Evolutionary conservation across 2,329 filamentous ascomycete genomes (phyloP), one percentile per base, ranked within the genome.

Genomic region (Ophiocordyceps camponoti-rufipedis): DNA sequence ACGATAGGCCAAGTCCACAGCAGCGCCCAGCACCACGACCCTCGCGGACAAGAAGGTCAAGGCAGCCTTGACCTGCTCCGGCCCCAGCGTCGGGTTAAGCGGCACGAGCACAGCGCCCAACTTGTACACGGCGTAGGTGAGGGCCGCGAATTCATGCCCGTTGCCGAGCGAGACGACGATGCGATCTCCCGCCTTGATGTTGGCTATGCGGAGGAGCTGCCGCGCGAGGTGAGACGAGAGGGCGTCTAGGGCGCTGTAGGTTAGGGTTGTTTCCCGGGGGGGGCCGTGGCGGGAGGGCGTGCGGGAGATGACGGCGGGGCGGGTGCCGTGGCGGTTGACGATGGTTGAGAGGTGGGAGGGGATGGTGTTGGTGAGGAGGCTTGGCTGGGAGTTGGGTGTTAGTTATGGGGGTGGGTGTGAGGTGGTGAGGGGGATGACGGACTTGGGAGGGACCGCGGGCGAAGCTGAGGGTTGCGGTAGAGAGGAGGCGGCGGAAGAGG

Each of bases 61-160:
- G 0, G 88, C 89, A 3, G 85, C 74, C 5, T 76, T 69, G 9
- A 96, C 78, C 65, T 96, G 91, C 5, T 67, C 61, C 4, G 76
- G 70, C 53, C 86, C 94, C 68, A 96, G 96, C 2, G 78, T 81
- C 18, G 88, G 89, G 59, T 98, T 96, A 23, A 96, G 65, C 0
- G 89, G 91, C n/a, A 94, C 88, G 50, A 96, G 68, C 44, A 96
- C 76, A 23, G 85, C 89, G n/a, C 91, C 91, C 10, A 96, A 72
- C 62, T 96, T 96, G 68, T 89, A 94, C 46, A 91, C 62, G 1
- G 88, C 88, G 62, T 96, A 96, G 6, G 82, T 89, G 18, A 91
- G 72, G 44, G 81, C 80, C 3, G 85, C 85, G 58, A 85, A 89
- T 61, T 94, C 87, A 53, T 81, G 68, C 40, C 78, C 80, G 62